These are phyloP conservation scores for Psilocybe cyanescens DNA, from an alignment of 768 basidiomycete species.

Conservation along the genomic window DNA sequence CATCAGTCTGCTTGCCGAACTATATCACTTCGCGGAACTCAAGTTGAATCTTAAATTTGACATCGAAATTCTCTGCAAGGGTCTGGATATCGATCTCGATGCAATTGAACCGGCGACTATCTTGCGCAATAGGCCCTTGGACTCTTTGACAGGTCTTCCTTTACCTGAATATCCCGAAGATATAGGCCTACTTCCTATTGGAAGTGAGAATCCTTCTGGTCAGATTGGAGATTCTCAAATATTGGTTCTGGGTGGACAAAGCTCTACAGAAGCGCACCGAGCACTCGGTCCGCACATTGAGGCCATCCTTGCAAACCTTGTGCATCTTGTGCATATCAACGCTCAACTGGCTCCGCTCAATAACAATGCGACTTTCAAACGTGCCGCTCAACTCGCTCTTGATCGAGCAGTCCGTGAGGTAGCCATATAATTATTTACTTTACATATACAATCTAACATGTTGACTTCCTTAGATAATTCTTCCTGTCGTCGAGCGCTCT, in stretches of 20 bases:
- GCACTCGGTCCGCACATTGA: conserved; percentile 81
- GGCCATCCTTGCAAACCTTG: conserved; percentile 71
- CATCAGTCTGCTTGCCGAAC: conserved; percentile 85
- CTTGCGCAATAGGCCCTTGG: conserved; percentile 76
- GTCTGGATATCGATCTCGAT: conserved; percentile 85
- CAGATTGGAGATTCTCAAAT: conserved; percentile 64
- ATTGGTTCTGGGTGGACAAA: conserved; percentile 60
- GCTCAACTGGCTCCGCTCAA: conserved; percentile 76
- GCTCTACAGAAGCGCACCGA: conserved; percentile 67
- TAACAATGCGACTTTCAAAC: conserved; percentile 84
- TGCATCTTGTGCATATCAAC: conserved; percentile 76
- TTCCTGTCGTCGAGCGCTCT: conserved; percentile 96
- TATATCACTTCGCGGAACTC: conserved; percentile 97
- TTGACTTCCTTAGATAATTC: conserved; percentile 67
- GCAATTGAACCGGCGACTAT: conserved; percentile 82
- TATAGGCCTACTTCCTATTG: conserved; percentile 79
- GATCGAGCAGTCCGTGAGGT: conserved; percentile 96
- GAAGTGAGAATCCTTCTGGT: conserved; percentile 61
- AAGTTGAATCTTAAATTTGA: conserved; percentile 98
- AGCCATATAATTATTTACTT: conserved; percentile 16
- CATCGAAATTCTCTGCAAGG: conserved; percentile 96
- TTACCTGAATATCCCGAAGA: conserved; percentile 82
- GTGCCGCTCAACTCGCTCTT: conserved; percentile 87
- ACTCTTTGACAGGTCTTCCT: conserved; percentile 59
- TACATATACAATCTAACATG: conserved; percentile 4